Base-by-base conservation (phyloP, 2,329 filamentous ascomycete genomes). In the Neurospora sp. region DNA sequence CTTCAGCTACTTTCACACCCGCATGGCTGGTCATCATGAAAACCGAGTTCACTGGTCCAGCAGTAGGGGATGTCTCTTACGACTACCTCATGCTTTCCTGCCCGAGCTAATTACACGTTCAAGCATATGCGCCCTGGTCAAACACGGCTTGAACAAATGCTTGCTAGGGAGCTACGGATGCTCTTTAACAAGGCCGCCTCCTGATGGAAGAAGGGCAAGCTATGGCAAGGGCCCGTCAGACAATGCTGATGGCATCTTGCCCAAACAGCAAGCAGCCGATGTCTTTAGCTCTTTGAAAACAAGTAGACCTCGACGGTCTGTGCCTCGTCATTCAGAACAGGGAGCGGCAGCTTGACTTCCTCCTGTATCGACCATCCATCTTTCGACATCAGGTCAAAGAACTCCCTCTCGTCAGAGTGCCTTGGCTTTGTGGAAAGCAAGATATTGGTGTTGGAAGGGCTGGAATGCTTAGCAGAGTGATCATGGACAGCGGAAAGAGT, bases 341-440 rank as follows among this genome's bases (percentile, higher is more conserved):
- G 84, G 46, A 88, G 76, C 0, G 80, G 79, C 33, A 87, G 74
- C 7, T 78, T 77, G 52, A 81, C 79, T 46, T 80, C 77, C 66
- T 85, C 81, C 10, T 76, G 71, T 19, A 81, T 78, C 1, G 69
- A 70, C 86, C 86, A 89, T 2, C 80, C 81, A 2, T 82, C 78
- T 2, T 75, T 75, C 1, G 78, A 73, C 78, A 89, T 80, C 23
- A 87, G 75, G 6, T 79, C 79, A 70, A 86, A 87, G 19, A 87
- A 74, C 0, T 78, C 81, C 39, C 79, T 76, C 73, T 89, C 86
- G 0, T 85, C 86, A 2, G 81, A 79, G 72, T 89, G 87, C 1
- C 86, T 81, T 0, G 82, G 85, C 75, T 89, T 89, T 0, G 85
- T 87, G 2, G 85, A 84, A 13, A 89, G 73, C 28, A 88, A 79